phyloP scores from a whole-genome alignment of 495 filamentous ascomycete species.

The Letharia lupina region DNA sequence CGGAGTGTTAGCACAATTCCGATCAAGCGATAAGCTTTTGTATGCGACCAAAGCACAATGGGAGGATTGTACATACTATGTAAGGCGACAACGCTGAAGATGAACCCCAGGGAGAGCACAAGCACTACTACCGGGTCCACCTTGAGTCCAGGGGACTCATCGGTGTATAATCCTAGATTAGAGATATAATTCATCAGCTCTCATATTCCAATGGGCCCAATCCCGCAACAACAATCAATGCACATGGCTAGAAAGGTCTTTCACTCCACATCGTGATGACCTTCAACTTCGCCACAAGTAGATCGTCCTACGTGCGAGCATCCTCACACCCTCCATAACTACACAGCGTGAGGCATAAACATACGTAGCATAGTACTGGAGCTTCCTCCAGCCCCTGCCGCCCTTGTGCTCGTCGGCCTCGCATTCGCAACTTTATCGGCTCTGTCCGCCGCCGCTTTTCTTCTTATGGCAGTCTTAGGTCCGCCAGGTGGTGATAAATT shows the following conservation, averaged over 20 bases:
- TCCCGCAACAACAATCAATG: not conserved
- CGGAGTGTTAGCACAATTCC: not conserved
- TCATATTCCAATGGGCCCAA: not conserved
- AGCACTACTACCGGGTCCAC: conserved; percentile 96
- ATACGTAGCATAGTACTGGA: conserved; percentile 95
- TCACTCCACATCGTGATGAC: not conserved
- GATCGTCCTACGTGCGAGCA: not conserved
- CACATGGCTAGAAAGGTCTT: not conserved
- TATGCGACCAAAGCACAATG: not conserved
- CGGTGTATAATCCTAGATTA: conserved; percentile 77
- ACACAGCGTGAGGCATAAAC: conserved; percentile 25
- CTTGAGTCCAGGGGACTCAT: conserved; percentile 91
- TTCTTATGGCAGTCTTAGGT: conserved; percentile 85
- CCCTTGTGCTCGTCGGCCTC: conserved; percentile 78
- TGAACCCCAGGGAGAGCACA: conserved; percentile 90
- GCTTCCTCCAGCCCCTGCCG: conserved; percentile 90
- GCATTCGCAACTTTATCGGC: conserved; percentile 90
- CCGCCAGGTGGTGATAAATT: conserved; percentile 91
- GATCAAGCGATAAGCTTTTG: not conserved
- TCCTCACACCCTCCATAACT: not conserved
- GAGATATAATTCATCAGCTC: conserved; percentile 20
- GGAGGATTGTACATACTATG: conserved; percentile 60
- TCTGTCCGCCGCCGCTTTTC: conserved; percentile 88
- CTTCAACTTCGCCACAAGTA: not conserved
- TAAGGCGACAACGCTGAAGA: conserved; percentile 94